These are phyloP conservation scores for Hyaloperonospora arabidopsidis DNA, from an alignment of 352 stramenopile genomes.

Conservation along the genomic window DNA sequence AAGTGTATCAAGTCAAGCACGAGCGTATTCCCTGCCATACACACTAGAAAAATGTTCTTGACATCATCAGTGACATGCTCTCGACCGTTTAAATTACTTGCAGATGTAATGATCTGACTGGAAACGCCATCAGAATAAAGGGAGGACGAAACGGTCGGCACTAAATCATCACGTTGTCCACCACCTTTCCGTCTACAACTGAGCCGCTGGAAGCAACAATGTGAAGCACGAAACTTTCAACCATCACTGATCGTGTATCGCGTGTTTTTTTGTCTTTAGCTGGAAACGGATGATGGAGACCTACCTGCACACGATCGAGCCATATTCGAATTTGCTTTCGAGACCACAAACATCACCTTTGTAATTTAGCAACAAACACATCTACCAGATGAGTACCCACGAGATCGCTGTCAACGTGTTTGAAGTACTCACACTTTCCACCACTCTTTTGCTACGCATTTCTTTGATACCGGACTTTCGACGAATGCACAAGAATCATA, in stretches of 20 bases:
- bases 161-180: not conserved
- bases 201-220: not conserved
- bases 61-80: too few species aligned
- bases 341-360: slow-evolving; percentile 1
- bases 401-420: slow-evolving; percentile 15
- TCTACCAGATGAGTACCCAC: slow-evolving; percentile 5
- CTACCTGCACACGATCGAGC: slow-evolving; percentile 5
- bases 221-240: slow-evolving; percentile 9
- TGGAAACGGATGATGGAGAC: slow-evolving; percentile 5
- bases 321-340: slow-evolving; percentile 2
- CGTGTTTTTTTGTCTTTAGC: not conserved
- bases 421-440: slow-evolving; percentile 24
- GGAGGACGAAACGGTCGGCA: slow-evolving; percentile 5
- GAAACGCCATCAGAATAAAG: slow-evolving; percentile 9
- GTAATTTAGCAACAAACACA: not conserved
- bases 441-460: slow-evolving; percentile 28
- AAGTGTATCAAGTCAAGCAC: too few species aligned
- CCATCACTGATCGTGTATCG: not conserved
- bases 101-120: too few species aligned
- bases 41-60: too few species aligned
- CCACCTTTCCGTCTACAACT: slow-evolving; percentile 7
- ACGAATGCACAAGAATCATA: slow-evolving; percentile 26
- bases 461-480: slow-evolving; percentile 31
- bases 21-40: too few species aligned
- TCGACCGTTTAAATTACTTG: too few species aligned